Percentiles rank a stretch among this genome's conserved stretches.
phyloP scores from a whole-genome alignment of 345 rosid species.

The Psidium guajava region DNA sequence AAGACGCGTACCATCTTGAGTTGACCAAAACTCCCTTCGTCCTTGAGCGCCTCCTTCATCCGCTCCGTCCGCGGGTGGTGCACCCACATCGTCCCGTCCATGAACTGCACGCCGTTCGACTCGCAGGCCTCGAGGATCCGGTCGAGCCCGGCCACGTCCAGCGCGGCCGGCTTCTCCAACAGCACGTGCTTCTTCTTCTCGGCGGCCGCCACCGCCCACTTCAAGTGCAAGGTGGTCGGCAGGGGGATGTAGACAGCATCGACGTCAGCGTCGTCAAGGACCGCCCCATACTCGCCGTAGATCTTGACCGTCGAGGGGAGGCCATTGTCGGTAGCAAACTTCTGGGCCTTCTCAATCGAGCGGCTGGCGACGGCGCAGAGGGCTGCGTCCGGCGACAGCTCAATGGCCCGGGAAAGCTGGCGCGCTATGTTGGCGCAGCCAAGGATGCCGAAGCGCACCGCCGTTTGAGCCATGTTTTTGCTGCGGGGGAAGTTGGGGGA shows the following conservation, averaged over 20 bases:
- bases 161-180: conserved; percentile 32
- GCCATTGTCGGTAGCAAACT: conserved; percentile 18
- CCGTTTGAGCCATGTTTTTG: neutral
- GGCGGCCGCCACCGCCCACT: conserved; percentile 27
- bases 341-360: conserved; percentile 19
- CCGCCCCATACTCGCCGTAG: conserved; percentile 24
- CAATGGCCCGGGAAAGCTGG: conserved; percentile 20
- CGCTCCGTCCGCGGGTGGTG: conserved; percentile 25
- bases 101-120: conserved; percentile 27
- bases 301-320: conserved; percentile 14
- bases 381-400: conserved; percentile 12
- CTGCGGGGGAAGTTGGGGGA: neutral
- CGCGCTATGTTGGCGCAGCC: conserved; percentile 34
- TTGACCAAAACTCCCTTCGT: conserved; percentile 22
- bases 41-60: conserved; percentile 18
- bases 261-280: conserved; percentile 22
- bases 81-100: conserved; percentile 42
- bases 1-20: conserved; percentile 12
- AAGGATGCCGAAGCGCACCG: conserved; percentile 19
- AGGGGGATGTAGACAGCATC: conserved; percentile 31
- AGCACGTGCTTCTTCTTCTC: conserved; percentile 31
- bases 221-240: conserved; percentile 27
- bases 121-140: conserved; percentile 18
- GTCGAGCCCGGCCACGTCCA: conserved; percentile 13
- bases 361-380: conserved; percentile 31